Evolutionary conservation across 192 early-diverging fungal genomes (phyloP), one percentile per base, ranked within the genome.

Genomic region (Lobosporangium transversale): DNA sequence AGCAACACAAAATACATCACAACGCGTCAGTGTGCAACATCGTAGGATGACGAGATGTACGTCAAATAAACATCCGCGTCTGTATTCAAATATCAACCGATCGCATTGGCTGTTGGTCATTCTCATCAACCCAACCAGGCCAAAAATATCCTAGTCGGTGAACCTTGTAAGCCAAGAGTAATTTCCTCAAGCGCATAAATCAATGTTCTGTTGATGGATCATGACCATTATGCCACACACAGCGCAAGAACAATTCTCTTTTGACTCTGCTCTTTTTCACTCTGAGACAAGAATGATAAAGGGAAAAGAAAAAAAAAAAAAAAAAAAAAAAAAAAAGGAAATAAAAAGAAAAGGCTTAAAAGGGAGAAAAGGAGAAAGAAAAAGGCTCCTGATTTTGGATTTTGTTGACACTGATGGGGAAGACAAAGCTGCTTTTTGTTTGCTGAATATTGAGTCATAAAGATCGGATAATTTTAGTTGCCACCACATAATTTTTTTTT

Each of bases 41-140:
- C n/a, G 26, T 7, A 52, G 7, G 27, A 27, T 58, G 56, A 27
- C 43, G 44, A 60, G 44, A 49, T 48, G 4, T 4, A 27, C n/a
- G n/a, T 33, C 21, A 44, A 60, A 60, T 60, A 48, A 48, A 47
- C 45, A 47, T 47, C 44, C 44, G 58, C 20, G 43, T 47, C 44
- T 48, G 58, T 26, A 58, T 26, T 20, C 27, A 9, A 54, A 51
- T 9, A 18, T 11, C 52, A 54, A 54, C 27, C 8, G n/a, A 30
- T 27, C 30, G 32, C 29, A 20, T 15, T 14, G 27, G 12, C 23
- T 50, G 17, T 50, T 23, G 48, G 37, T 40, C 37, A 40, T 40
- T 40, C 37, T 40, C 37, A 40, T 14, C 7, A 40, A 7, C 37
- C 37, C 37, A 40, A 10, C 7, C 37, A 7, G 37, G 14, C 37